Base-by-base conservation (phyloP, 2,329 filamentous ascomycete genomes). In the Ceratocystis ficicola region DNA sequence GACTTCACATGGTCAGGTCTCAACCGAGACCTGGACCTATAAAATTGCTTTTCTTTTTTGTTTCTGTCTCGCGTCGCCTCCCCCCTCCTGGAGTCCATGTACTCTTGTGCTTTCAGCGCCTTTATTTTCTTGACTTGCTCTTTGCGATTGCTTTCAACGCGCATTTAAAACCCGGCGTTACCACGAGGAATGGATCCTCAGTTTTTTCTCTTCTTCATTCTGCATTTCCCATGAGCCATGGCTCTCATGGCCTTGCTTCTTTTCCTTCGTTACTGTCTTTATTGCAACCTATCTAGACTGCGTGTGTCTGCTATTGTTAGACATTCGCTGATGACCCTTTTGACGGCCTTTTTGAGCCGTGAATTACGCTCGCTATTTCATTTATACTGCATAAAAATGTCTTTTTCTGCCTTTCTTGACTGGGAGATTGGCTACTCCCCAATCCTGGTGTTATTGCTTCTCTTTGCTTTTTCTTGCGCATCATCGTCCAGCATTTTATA, bases 1-100 rank as follows among this genome's bases (percentile, higher is more conserved):
- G 80, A 80, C 12, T 85, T 81, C 70, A 78, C 79, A 12, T 90
- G 87, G 87, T 79, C 74, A 6, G 80, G 77, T 15, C 73, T 80
- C 62, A 71, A 73, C 32, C 75, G 74, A 72, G 69, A 70, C 64
- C 22, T 67, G 2, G 50, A 68, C 32, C 61, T 67, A 28, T 67
- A 52, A 63, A 17, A 28, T 59, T n/a, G n/a, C 22, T 44, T 65
- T 28, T 12, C 44, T 48, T 2, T 46, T 57, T 28, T n/a, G n/a
- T 12, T 48, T 28, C 50, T 20, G 28, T 30, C 25, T 30, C 46
- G 30, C 44, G 15, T 25, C 36, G 36, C 10, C 36, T 41, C 36
- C 10, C 10, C 10, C 10, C 36, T 41, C 3, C 36, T 15, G 3
- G 36, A 41, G 36, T 41, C 36, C 10, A 41, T 15, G 36, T 4